Evolutionary conservation across 2,329 filamentous ascomycete species (phyloP), one percentile per base, ranked within the genome.

Genomic region (Pyricularia pennisetigena): DNA sequence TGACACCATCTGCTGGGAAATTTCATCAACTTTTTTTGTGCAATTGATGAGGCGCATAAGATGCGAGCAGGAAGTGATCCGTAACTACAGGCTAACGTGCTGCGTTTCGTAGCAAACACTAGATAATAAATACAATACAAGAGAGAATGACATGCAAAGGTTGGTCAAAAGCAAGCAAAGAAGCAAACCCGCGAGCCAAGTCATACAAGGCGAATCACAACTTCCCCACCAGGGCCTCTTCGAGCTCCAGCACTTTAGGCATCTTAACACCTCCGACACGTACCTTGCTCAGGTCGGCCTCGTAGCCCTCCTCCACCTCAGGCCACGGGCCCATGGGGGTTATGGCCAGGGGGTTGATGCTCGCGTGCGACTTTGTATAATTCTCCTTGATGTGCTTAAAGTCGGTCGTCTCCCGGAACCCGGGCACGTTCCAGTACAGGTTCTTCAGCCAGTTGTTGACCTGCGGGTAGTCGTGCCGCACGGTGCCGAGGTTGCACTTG

Each of bases 331-430:
- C 87, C 70, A 87, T 73, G 0, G 87, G 86, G n/a, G 86, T 88
- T 71, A 90, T 89, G 1, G 81, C 82, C 61, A 81, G 80, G 0
- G 86, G 87, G 71, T 89, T 89, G 69, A 89, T 83, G 69, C 84
- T 82, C 4, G 71, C 72, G 72, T 89, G 86, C 68, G 82, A 85
- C 76, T 89, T 89, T 14, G 86, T 78, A 69, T 79, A 80, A 70
- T 88, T 89, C 74, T 90, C 88, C 76, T 90, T 90, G 74, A 90
- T 90, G 72, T 90, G 88, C 70, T 77, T 82, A 71, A 90, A 90
- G 70, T 90, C 79, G 0, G 88, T 90, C 20, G 84, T 87, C 71
- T 86, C 83, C 69, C 75, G 81, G 70, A 86, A 87, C 0, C 82
- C 85, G 23, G 76, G 72, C 1, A 84, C 79, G 69, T 84, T 82